A percentile compares a stretch with the other conserved stretches of the same genome.
These are phyloP conservation scores for Quercus dentata DNA, from an alignment of 306 rosid genomes.

Conservation along the genomic window DNA sequence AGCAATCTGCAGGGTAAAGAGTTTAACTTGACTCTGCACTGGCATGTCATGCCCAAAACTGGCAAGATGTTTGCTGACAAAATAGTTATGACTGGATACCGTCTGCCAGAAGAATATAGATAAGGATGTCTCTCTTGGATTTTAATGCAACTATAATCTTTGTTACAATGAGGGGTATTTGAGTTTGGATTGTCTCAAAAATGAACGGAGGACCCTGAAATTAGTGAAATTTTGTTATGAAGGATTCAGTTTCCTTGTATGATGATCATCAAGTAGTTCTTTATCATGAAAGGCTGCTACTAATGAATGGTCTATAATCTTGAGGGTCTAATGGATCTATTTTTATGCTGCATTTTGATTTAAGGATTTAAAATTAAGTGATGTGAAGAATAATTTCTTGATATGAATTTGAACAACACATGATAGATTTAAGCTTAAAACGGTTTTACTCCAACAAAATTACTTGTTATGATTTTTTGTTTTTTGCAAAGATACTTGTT, in stretches of 20 bases:
- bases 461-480: too few species aligned
- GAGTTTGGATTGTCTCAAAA: neutral
- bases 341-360: neutral
- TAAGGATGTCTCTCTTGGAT: constrained; percentile 23
- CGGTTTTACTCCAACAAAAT: too few species aligned
- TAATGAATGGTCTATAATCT: neutral
- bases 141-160: neutral
- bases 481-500: too few species aligned
- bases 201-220: neutral
- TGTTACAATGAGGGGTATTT: neutral
- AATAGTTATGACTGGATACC: constrained; percentile 76
- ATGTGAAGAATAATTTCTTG: too few species aligned
- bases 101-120: constrained; percentile 74
- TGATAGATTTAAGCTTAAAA: too few species aligned
- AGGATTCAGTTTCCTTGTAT: neutral
- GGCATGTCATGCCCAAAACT: constrained; percentile 99
- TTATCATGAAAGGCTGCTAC: neutral
- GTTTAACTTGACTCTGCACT: constrained; percentile 92
- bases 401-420: too few species aligned
- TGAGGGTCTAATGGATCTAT: neutral
- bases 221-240: neutral
- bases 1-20: constrained; percentile 82
- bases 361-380: too few species aligned
- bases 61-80: constrained; percentile 88
- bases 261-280: neutral